phyloP scores from a whole-genome alignment of 495 filamentous ascomycete species.

The Pseudomonodictys pantanalensis region DNA sequence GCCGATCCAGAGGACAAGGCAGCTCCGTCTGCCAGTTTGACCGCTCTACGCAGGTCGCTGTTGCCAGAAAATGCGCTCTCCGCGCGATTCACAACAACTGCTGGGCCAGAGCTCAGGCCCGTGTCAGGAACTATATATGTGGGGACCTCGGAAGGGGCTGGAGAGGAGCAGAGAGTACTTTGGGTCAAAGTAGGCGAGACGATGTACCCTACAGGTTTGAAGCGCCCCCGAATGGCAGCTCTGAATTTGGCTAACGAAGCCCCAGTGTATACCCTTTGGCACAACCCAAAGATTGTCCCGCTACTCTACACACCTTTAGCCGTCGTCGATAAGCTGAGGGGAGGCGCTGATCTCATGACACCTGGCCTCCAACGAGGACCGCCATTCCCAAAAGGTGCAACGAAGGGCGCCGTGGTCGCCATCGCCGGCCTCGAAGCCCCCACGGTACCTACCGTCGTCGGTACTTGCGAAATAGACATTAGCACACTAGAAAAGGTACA shows the following conservation, averaged over 20 bases:
- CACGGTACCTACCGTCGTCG: slow-evolving; percentile 63
- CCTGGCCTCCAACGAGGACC: slow-evolving; percentile 68
- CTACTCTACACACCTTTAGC: slow-evolving; percentile 61
- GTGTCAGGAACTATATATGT: slow-evolving; percentile 66
- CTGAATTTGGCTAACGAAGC: not conserved
- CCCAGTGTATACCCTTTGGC: slow-evolving; percentile 64
- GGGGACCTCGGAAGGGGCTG: slow-evolving; percentile 49
- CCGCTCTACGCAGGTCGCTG: slow-evolving; percentile 58
- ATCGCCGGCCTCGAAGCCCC: slow-evolving; percentile 61
- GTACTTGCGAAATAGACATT: slow-evolving; percentile 66
- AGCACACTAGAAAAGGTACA: slow-evolving; percentile 55
- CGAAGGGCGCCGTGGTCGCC: slow-evolving; percentile 62
- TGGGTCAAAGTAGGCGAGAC: slow-evolving; percentile 69
- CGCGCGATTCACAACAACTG: slow-evolving; percentile 67
- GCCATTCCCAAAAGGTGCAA: slow-evolving; percentile 62
- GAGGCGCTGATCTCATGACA: slow-evolving; percentile 73
- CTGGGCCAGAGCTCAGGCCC: slow-evolving; percentile 61
- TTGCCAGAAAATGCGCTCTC: slow-evolving; percentile 63
- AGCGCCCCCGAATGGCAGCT: not conserved
- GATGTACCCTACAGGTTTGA: slow-evolving; percentile 57
- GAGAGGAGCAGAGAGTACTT: slow-evolving; percentile 61
- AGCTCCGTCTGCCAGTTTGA: slow-evolving; percentile 47
- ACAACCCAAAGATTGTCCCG: slow-evolving; percentile 59
- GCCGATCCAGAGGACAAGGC: slow-evolving; percentile 43
- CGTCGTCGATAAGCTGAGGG: slow-evolving; percentile 62